Evolutionary conservation across 2,329 filamentous ascomycete species (phyloP).

Genomic region (Diplodia intermedia): DNA sequence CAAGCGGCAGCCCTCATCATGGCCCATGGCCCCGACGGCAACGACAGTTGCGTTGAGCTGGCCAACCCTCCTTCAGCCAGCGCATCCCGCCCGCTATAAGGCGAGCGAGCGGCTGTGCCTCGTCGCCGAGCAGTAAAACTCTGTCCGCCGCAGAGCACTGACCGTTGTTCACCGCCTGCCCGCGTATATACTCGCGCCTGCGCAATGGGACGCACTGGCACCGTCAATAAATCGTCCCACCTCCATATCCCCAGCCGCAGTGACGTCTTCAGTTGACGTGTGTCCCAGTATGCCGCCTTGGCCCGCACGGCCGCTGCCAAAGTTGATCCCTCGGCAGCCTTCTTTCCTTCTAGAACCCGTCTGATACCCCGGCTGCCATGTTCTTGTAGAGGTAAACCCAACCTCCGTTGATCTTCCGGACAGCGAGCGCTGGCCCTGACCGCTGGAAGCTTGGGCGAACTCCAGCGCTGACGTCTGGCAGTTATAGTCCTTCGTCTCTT

Average conservation of each 20-base stretch:
- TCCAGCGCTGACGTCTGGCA: conserved; percentile 9
- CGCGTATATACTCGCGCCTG: conserved; percentile 43
- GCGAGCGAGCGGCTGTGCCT: conserved; percentile 33
- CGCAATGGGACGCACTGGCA: conserved; percentile 43
- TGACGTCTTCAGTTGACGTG: conserved; percentile 46
- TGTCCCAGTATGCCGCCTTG: conserved; percentile 44
- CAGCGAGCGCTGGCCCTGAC: conserved; percentile 2
- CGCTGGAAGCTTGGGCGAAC: conserved; percentile 21
- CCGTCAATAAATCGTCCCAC: conserved; percentile 44
- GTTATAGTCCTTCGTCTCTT: conserved; percentile 24
- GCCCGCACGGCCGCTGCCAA: conserved; percentile 41
- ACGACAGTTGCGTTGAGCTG: conserved; percentile 34
- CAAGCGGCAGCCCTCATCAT: neutral
- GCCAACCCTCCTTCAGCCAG: conserved; percentile 22
- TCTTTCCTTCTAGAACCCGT: conserved; percentile 24
- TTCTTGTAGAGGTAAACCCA: conserved; percentile 19
- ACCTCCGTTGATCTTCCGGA: conserved; percentile 17
- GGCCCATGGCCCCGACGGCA: conserved; percentile 30
- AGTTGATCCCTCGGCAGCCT: conserved; percentile 35
- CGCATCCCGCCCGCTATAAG: conserved; percentile 28
- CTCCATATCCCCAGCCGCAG: conserved; percentile 40
- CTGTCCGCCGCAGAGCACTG: conserved; percentile 42
- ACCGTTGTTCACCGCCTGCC: conserved; percentile 50
- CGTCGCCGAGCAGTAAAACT: conserved; percentile 37
- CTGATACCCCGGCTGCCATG: conserved; percentile 14